These are phyloP conservation scores for Blastobotrys raffinosifermentans DNA, from an alignment of 1,139 yeast genomes.

Conservation along the genomic window DNA sequence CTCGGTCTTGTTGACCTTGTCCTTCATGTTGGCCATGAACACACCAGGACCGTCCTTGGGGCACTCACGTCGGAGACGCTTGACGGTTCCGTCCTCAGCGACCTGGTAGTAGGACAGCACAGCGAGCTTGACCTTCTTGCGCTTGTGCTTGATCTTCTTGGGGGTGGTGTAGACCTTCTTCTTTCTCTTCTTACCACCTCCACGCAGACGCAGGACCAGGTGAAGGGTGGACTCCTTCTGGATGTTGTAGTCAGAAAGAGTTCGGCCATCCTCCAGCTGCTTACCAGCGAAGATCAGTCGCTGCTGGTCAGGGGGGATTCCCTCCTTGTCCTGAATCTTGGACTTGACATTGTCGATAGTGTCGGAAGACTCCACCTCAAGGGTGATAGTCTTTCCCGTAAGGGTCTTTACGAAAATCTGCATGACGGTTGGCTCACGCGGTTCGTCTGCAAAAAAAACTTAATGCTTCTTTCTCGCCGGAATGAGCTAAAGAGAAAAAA, in stretches of 20 bases:
- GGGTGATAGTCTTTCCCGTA: conserved; percentile 98
- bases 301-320: conserved; percentile 99
- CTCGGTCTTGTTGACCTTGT: conserved; percentile 91
- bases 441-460: conserved; percentile 31
- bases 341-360: conserved; percentile 99
- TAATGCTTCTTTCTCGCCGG: conserved; percentile 26
- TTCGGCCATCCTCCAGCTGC: conserved; percentile 99
- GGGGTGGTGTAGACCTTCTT: conserved; percentile 99
- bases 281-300: conserved; percentile 99
- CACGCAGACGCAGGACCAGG: conserved; percentile 97
- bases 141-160: conserved; percentile 99
- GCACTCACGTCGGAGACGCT: conserved; percentile 99
- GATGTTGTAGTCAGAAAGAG: conserved; percentile 98
- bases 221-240: conserved; percentile 99
- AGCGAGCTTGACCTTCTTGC: conserved; percentile 98
- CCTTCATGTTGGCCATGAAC: conserved; percentile 99
- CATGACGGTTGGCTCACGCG: conserved; percentile 41
- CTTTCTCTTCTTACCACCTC: conserved; percentile 99
- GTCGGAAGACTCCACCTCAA: conserved; percentile 98
- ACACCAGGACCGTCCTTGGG: conserved; percentile 97
- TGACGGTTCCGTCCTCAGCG: conserved; percentile 96
- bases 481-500: conserved; percentile 12
- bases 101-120: conserved; percentile 99
- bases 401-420: conserved; percentile 98
- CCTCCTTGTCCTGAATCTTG: conserved; percentile 99